Base-by-base conservation (phyloP, 2,329 filamentous ascomycete genomes). In the Aspergillus versicolor region DNA sequence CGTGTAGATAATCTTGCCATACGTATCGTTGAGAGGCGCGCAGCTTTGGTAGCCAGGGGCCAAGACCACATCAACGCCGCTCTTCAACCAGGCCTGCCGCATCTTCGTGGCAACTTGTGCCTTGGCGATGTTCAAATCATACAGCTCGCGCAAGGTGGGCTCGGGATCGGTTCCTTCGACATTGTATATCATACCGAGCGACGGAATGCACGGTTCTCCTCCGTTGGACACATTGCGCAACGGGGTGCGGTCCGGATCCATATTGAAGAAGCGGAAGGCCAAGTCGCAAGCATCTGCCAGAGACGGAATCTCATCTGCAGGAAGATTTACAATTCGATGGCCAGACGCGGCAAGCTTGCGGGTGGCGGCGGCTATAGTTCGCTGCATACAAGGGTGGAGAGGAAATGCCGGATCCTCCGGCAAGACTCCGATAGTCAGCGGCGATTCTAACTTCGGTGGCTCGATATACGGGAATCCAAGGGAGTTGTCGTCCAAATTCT, bases 301-400 rank as follows among this genome's bases (percentile, higher is more conserved):
- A 1, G 58, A 62, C 0, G 60, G 57, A 0, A 63, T 27, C 7
- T 63, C 60, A 0, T 40, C 56, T 0, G 51, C 43, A 1, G 44
- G 19, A 1, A 69, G 30, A 19, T 65, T 58, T 2, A 69, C 49
- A 5, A 67, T 43, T 1, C 30, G 38, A 37, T 69, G 66, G 1
- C 67, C 67, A 5, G 65, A 60, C 9, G 43, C 41, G 1, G 52
- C 42, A 5, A 69, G 63, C 40, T 63, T 67, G 13, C 58, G 24
- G 0, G 48, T 47, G 0, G 64, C 65, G 13, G 5, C 41, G 2
- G 19, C 22, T 11, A 69, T 34, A 0, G 58, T 62, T 2, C 63
- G 65, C 8, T 61, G 57, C 54, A 69, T 65, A 21, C 47, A 58
- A 1, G 67, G 67, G 49, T 69, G 67, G 3, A 66, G 40, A 6